These are phyloP conservation scores for Sclerotinia sclerotiorum DNA, from an alignment of 2,329 filamentous ascomycete genomes.

Conservation along the genomic window DNA sequence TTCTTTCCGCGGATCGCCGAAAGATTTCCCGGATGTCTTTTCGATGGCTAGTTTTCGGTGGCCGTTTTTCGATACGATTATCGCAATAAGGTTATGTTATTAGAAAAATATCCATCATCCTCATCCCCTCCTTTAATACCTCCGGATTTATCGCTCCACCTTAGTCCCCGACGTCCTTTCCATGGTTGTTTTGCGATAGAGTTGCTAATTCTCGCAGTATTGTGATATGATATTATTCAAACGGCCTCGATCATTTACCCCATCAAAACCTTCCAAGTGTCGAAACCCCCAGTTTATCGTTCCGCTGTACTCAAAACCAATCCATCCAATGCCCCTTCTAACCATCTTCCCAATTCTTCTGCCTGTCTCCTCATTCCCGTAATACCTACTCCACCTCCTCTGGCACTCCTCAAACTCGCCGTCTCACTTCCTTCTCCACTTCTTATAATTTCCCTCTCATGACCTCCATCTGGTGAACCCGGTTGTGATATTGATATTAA, in stretches of 20 bases:
- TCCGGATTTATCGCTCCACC: background rate
- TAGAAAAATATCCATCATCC: background rate
- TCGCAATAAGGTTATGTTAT: background rate
- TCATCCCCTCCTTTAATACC: background rate
- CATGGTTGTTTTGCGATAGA: background rate
- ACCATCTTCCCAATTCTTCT: conserved; percentile 19
- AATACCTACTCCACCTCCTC: conserved; percentile 14
- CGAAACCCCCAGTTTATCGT: background rate
- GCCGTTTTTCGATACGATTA: background rate
- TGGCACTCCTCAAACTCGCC: conserved; percentile 18
- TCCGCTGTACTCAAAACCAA: conserved; percentile 5
- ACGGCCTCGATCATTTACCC: background rate
- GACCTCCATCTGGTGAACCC: background rate
- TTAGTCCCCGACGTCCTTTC: accelerated
- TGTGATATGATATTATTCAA: background rate
- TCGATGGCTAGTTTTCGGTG: background rate
- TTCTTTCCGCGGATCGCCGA: background rate
- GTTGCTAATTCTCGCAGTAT: background rate
- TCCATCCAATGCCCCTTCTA: conserved; percentile 17
- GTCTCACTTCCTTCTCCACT: conserved; percentile 17
- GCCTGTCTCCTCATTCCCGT: conserved; percentile 20
- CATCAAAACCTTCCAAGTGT: background rate
- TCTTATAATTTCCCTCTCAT: conserved; percentile 1
- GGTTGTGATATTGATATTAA: conserved; percentile 13
- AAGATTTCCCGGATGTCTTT: background rate